Percentiles rank a stretch among this genome's conserved stretches.
These are phyloP conservation scores for Monilinia fructicola DNA, from an alignment of 2,329 filamentous ascomycete genomes.

Conservation along the genomic window DNA sequence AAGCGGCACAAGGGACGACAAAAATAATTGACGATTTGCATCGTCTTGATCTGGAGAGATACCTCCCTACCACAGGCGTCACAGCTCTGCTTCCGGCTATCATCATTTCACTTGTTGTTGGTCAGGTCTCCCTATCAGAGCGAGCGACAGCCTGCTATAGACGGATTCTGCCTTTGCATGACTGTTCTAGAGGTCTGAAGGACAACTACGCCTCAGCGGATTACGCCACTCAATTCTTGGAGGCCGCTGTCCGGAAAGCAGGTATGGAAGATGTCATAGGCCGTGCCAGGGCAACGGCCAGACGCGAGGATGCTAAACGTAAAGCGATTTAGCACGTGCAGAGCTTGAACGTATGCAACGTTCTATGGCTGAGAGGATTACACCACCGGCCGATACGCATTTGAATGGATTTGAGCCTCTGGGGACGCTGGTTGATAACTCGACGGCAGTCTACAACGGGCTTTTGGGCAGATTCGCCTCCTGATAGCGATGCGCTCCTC, in stretches of 20 bases:
- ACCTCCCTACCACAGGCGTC: slow-evolving; percentile 83
- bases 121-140: slow-evolving; percentile 79
- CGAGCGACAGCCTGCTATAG: slow-evolving; percentile 69
- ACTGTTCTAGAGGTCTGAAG: slow-evolving; percentile 81
- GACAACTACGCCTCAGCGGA: slow-evolving; percentile 94
- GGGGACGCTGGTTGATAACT: slow-evolving; percentile 14
- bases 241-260: slow-evolving; percentile 84
- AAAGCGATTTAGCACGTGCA: slow-evolving; percentile 11
- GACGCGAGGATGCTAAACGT: slow-evolving; percentile 12
- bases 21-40: slow-evolving; percentile 77
- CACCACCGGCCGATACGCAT: slow-evolving; percentile 9
- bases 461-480: slow-evolving; percentile 8
- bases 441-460: slow-evolving; percentile 3
- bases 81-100: slow-evolving; percentile 89
- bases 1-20: slow-evolving; percentile 83
- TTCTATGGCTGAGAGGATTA: background rate
- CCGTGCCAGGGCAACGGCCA: slow-evolving; percentile 7
- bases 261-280: slow-evolving; percentile 54
- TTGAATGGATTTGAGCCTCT: slow-evolving; percentile 11
- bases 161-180: slow-evolving; percentile 90
- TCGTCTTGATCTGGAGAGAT: slow-evolving; percentile 69
- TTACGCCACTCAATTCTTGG: slow-evolving; percentile 92
- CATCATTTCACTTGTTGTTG: slow-evolving; percentile 90
- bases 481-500: slow-evolving; percentile 8
- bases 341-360: background rate